Evolutionary conservation across 2,329 filamentous ascomycete genomes (phyloP).

Genomic region (Xylariomycetidae sp.): DNA sequence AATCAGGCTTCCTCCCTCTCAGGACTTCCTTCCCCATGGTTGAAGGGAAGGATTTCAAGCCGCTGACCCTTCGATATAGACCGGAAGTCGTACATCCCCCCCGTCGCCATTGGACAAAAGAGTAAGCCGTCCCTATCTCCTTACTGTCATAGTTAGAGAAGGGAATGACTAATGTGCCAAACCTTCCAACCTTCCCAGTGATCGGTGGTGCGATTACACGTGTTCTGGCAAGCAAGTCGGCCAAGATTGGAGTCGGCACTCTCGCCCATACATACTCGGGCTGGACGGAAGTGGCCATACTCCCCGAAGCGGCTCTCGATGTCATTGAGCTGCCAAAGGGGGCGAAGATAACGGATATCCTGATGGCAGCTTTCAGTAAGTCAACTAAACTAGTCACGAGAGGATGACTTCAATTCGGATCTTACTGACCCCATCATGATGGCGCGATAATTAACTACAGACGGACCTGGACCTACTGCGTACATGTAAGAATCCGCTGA

Average conservation of each 20-base stretch:
- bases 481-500: no score
- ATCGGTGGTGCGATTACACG: slow-evolving; percentile 50
- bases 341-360: slow-evolving; percentile 42
- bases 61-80: not conserved
- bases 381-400: not conserved
- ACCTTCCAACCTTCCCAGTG: no score
- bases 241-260: slow-evolving; percentile 42
- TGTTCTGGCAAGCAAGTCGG: slow-evolving; percentile 43
- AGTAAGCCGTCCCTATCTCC: not conserved
- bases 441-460: no score
- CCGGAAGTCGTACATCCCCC: slow-evolving; percentile 48
- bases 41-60: no score
- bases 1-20: no score
- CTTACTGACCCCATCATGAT: no score
- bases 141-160: no score
- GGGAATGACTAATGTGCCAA: no score
- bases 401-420: no score
- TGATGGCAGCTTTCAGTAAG: slow-evolving; percentile 18
- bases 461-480: not conserved
- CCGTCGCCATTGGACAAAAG: slow-evolving; percentile 51
- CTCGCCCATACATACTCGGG: slow-evolving; percentile 47
- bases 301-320: slow-evolving; percentile 38
- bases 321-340: slow-evolving; percentile 21
- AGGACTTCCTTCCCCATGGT: no score
- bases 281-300: slow-evolving; percentile 54